Evolutionary conservation across 2,329 filamentous ascomycete species (phyloP).

Genomic region (Volutella citrinella): DNA sequence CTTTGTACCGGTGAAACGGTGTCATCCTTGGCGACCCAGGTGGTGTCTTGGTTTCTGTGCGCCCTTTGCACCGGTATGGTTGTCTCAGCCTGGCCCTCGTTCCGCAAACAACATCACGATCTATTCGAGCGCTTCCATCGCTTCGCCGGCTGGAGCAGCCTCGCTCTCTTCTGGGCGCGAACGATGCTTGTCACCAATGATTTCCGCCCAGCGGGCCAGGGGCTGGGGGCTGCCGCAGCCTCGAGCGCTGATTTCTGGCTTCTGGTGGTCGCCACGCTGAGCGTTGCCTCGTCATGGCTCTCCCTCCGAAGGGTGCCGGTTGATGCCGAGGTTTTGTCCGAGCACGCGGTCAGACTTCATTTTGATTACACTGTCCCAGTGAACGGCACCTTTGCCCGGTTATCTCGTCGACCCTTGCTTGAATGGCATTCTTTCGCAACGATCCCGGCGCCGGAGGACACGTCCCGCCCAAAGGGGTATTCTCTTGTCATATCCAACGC

Average conservation of each 20-base stretch:
- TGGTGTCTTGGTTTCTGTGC: constrained; percentile 57
- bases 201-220: constrained; percentile 30
- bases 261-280: constrained; percentile 59
- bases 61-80: constrained; percentile 58
- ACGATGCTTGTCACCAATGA: constrained; percentile 53
- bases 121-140: constrained; percentile 69
- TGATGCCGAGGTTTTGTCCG: constrained; percentile 63
- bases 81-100: constrained; percentile 58
- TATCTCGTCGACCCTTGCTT: constrained; percentile 60
- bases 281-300: constrained; percentile 71
- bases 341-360: constrained; percentile 69
- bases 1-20: constrained; percentile 26
- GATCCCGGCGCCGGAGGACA: constrained; percentile 54
- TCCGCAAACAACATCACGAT: constrained; percentile 64
- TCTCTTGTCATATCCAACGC: constrained; percentile 70
- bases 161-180: constrained; percentile 64
- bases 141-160: constrained; percentile 67
- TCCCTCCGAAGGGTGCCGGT: constrained; percentile 67
- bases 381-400: constrained; percentile 44
- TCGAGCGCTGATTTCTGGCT: constrained; percentile 60
- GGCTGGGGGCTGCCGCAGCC: constrained; percentile 35
- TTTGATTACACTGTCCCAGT: constrained; percentile 62
- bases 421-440: constrained; percentile 79
- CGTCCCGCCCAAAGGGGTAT: constrained; percentile 45
- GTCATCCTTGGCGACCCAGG: constrained; percentile 39